A percentile compares a stretch with the other conserved stretches of the same genome.
These are phyloP conservation scores for Oehlia diaphana DNA, from an alignment of 192 early-diverging fungal genomes.

Conservation along the genomic window DNA sequence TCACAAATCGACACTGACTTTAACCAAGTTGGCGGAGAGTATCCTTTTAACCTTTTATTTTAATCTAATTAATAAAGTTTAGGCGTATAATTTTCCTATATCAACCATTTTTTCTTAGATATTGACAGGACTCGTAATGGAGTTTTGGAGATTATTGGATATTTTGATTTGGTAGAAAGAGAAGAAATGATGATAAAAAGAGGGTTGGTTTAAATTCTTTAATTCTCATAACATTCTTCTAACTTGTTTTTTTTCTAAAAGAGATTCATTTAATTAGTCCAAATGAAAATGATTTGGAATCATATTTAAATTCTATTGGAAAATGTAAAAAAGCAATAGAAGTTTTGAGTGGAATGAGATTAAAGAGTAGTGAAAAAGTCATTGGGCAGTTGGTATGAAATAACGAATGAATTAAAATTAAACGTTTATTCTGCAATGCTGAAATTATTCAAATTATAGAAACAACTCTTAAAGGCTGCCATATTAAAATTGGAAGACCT, in stretches of 20 bases:
- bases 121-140: conserved; percentile 63
- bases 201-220: conserved; percentile 46
- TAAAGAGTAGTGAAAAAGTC: conserved; percentile 43
- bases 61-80: not conserved
- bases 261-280: conserved; percentile 41
- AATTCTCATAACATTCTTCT: not conserved
- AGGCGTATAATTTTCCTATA: not conserved
- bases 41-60: conserved; percentile 26
- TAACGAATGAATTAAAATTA: not conserved
- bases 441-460: conserved; percentile 29
- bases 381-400: conserved; percentile 43
- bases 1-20: conserved; percentile 69
- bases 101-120: conserved; percentile 44
- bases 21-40: conserved; percentile 77
- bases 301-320: conserved; percentile 61
- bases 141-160: conserved; percentile 62
- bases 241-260: not conserved
- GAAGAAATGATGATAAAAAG: conserved; percentile 67
- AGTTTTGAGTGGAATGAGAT: conserved; percentile 30
- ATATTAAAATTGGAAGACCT: conserved; percentile 58
- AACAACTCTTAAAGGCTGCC: conserved; percentile 52
- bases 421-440: not conserved
- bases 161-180: conserved; percentile 65
- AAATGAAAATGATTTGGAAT: conserved; percentile 50
- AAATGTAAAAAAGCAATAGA: conserved; percentile 53